Base-by-base conservation (phyloP, 169 alveolate species). In the Plasmodium vinckei region DNA sequence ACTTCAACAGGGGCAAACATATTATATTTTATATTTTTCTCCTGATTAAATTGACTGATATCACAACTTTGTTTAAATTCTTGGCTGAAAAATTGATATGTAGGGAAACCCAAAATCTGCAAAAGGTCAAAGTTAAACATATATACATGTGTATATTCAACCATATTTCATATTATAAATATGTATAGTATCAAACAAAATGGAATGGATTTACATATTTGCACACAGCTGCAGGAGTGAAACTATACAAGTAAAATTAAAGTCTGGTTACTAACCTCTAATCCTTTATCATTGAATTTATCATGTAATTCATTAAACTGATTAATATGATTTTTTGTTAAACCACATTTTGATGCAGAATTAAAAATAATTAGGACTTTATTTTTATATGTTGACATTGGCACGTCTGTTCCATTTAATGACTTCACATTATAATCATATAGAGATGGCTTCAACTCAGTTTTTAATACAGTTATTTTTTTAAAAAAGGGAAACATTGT, bases 271-370 rank as follows among this genome's bases (percentile, higher is more conserved):
- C 65, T n/a, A 10, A 75, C 88, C 67, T 75, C 88, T 25, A 75
- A 63, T 33, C 88, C 88, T 54, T 21, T 25, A 19, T 47, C 42
- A 44, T 75, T 39, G 13, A 61, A 19, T 3, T 49, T 47, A 1
- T 75, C 88, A 54, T 75, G 39, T 21, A 75, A 42, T 39, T 46
- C 27, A 56, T 75, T 75, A 61, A 75, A 65, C n/a, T 75, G 69
- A 7, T 75, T 27, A 49, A 75, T 23, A 25, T 75, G 88, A 44
- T 63, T 75, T 21, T 54, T 63, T 19, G 88, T 75, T 75, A 75
- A 75, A 4, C 88, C 88, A 42, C 88, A 75, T 23, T 75, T 75
- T n/a, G 88, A 75, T 19, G 88, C 88, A 0, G 88, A 75, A 42
- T 75, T 75, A 17, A 75, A 65, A 75, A 75, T 75, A 63, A 75